Base-by-base conservation (phyloP, 805 yeast genomes). In the Ogataea angusta region DNA sequence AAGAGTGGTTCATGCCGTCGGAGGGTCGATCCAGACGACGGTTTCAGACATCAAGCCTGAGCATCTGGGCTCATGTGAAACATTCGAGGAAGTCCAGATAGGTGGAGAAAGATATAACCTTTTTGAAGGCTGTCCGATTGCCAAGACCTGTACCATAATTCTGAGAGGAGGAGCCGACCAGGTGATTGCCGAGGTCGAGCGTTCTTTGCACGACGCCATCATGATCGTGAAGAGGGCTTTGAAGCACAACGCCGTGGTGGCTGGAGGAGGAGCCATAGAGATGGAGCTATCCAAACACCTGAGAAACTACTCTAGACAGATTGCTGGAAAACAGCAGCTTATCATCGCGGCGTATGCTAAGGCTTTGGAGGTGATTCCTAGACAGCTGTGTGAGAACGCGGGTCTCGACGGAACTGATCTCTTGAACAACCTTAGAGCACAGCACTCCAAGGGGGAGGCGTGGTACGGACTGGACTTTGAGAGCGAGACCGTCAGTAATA, bases 261-360 rank as follows among this genome's bases (percentile, higher is more conserved):
- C 96, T 10, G 99, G 99, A 47, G 99, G 99, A 50, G 99, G 99
- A 49, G 99, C 99, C 25, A 84, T 89, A 49, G 99, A 93, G 67
- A 93, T 93, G 99, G 98, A 93, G 61, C 59, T 93, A 29, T 89
- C 97, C 27, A 87, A 80, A 62, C 79, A 85, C 62, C 73, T 93
- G 53, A 78, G 99, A 57, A 96, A 88, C 54, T 77, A 82, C 57
- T 81, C 97, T 17, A 82, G 83, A 57, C 76, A 87, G 14, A 85
- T 93, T 54, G 88, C 96, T 16, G 99, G 99, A 29, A 91, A 93
- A 65, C 96, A 91, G 67, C 99, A 93, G 69, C 70, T 93, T 47
- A 82, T 93, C 44, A 84, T 93, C 43, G 82, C 82, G 43, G 96
- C 96, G 6, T 93, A 80, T 67, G 99, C 99, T 17, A 84, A 85